phyloP scores from a whole-genome alignment of 2,329 filamentous ascomycete genomes.

The Pestalotiopsis sp. region DNA sequence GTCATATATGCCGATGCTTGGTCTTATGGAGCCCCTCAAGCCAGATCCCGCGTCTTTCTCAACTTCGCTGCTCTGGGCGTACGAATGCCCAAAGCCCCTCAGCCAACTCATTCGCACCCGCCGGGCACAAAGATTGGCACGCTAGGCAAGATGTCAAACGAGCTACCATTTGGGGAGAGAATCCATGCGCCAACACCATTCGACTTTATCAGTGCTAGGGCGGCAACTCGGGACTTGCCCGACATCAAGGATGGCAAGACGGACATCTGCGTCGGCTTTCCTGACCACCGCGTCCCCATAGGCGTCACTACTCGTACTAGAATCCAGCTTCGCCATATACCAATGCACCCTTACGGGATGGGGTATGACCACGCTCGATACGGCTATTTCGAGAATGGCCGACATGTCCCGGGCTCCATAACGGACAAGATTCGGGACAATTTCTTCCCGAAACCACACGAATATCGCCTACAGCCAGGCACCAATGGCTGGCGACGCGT shows the following conservation, averaged over 20 bases:
- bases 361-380: conserved; percentile 51
- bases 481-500: conserved; percentile 57
- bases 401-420: background rate
- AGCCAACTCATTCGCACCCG: conserved; percentile 66
- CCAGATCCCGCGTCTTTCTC: conserved; percentile 70
- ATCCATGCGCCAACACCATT: conserved; percentile 60
- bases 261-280: conserved; percentile 64
- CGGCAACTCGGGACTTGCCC: conserved; percentile 65
- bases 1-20: conserved; percentile 71
- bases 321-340: conserved; percentile 58
- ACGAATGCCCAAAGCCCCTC: conserved; percentile 56
- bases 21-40: conserved; percentile 68
- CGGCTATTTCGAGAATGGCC: conserved; percentile 27
- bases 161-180: conserved; percentile 60
- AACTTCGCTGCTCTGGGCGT: conserved; percentile 70
- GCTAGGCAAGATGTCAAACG: conserved; percentile 63
- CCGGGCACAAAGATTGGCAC: conserved; percentile 27
- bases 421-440: background rate
- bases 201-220: conserved; percentile 51
- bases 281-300: conserved; percentile 65
- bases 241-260: conserved; percentile 62
- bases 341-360: conserved; percentile 58
- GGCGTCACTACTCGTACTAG: conserved; percentile 42
- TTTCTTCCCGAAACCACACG: conserved; percentile 37
- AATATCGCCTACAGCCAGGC: conserved; percentile 15